Evolutionary conservation across 2,329 filamentous ascomycete species (phyloP).

Genomic region (Claviceps sp.): DNA sequence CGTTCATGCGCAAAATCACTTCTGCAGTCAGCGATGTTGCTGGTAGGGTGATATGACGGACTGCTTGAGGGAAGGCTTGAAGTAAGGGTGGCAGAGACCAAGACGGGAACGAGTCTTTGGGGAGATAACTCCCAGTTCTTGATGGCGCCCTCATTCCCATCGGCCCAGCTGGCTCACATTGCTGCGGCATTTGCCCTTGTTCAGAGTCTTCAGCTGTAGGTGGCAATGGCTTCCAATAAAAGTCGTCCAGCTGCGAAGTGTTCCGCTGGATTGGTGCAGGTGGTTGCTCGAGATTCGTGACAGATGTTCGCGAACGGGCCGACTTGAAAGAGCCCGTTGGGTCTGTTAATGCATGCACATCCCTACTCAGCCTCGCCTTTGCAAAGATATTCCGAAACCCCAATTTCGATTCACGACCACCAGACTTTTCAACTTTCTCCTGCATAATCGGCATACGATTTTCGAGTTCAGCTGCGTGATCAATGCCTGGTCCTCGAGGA

Average conservation of each 20-base stretch:
- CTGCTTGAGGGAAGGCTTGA: conserved; percentile 73
- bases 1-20: conserved; percentile 48
- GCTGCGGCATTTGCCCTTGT: conserved; percentile 6
- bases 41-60: conserved; percentile 59
- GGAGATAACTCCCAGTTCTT: conserved; percentile 8
- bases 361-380: conserved; percentile 26
- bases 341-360: conserved; percentile 18
- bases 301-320: conserved; percentile 30
- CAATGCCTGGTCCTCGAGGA: conserved; percentile 12
- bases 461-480: conserved; percentile 5
- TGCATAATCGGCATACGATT: conserved; percentile 19
- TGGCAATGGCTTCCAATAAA: conserved; percentile 24
- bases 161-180: conserved; percentile 5
- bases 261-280: conserved; percentile 19
- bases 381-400: conserved; percentile 39
- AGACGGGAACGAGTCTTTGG: conserved; percentile 22
- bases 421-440: conserved; percentile 21
- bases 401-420: conserved; percentile 37
- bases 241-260: conserved; percentile 11
- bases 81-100: conserved; percentile 69
- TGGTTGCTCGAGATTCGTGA: conserved; percentile 23
- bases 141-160: conserved; percentile 6
- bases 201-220: conserved; percentile 7
- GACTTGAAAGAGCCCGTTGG: conserved; percentile 19
- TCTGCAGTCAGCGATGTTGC: conserved; percentile 58